Evolutionary conservation across 345 rosid species (phyloP).

Genomic region (Eutrema heterophyllum): DNA sequence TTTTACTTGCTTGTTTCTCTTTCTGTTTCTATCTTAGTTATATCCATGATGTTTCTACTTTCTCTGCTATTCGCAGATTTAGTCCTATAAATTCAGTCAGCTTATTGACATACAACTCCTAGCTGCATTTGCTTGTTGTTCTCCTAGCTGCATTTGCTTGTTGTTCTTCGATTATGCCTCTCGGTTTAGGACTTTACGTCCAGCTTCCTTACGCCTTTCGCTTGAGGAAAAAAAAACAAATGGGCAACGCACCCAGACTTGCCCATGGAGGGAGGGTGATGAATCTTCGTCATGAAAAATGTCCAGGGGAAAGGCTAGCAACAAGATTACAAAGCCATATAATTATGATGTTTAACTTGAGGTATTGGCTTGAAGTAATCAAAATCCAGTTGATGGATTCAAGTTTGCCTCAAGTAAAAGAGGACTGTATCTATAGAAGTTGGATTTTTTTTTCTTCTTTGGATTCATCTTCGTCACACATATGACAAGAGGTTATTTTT

Average conservation of each 20-base stretch:
- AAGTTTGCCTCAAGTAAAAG: not conserved
- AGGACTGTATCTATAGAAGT: slow-evolving; percentile 13
- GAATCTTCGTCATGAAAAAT: slow-evolving; percentile 28
- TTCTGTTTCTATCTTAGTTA: too few relatives aligned
- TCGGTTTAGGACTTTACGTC: not conserved
- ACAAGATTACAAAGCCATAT: slow-evolving; percentile 7
- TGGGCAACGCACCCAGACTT: slow-evolving; percentile 81
- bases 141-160: not conserved
- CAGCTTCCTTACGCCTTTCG: not conserved
- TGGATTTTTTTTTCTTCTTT: not conserved
- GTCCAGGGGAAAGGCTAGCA: not conserved
- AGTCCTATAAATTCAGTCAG: not conserved
- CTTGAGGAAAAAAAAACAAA: slow-evolving; percentile 6
- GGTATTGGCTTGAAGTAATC: slow-evolving; percentile 10
- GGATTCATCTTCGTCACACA: not conserved
- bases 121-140: not conserved
- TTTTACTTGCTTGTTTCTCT: not conserved
- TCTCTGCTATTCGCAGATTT: not conserved
- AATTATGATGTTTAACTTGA: not conserved
- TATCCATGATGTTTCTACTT: not conserved
- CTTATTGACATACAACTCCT: too few relatives aligned
- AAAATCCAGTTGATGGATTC: slow-evolving; percentile 1
- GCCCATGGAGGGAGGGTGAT: slow-evolving; percentile 35
- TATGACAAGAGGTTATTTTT: not conserved
- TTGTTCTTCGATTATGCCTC: not conserved